Evolutionary conservation across 2,329 filamentous ascomycete species (phyloP), one percentile per base, ranked within the genome.

Genomic region (Capronia americana): DNA sequence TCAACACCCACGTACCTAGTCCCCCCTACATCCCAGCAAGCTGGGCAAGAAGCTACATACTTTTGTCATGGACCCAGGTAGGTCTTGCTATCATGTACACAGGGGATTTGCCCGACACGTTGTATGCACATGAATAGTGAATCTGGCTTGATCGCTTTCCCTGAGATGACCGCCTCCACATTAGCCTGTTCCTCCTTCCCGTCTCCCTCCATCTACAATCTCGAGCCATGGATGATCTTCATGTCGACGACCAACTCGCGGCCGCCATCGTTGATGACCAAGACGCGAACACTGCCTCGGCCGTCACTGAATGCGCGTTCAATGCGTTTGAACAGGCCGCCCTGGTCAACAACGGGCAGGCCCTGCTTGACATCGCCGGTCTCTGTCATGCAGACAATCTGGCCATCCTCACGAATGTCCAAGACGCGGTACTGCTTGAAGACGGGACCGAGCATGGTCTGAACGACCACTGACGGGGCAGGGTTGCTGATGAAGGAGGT

Each of bases 371-470:
- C 93, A 79, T 99, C 94, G 76, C 95, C 93, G 72, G 90, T 92
- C 90, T 99, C 95, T 79, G 95, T 99, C 93, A 99, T 98, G 86
- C 93, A 93, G 73, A 96, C 92, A 77, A 99, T 81, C 74, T 83
- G 82, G 77, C 86, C 85, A 76, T 89, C 93, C 73, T 96, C 92
- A 81, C 93, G 90, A 81, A 99, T 90, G 86, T 99, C 95, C 70
- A 99, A 90, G 79, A 99, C 94, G 78, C 95, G 93, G 90, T 99
- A 99, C 88, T 98, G 95, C 92, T 98, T 98, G 92, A 98, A 97
- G 85, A 98, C 89, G 71, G 95, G 95, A 76, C 94, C 95, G 74
- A 96, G 91, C 93, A 99, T 98, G 85, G 94, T 98, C 90, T 99
- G 95, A 77, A 99, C 94, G 71, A 98, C 89, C 69, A 99, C 95